phyloP scores from a whole-genome alignment of 805 yeast genomes.

The Candida qinlingensis region DNA sequence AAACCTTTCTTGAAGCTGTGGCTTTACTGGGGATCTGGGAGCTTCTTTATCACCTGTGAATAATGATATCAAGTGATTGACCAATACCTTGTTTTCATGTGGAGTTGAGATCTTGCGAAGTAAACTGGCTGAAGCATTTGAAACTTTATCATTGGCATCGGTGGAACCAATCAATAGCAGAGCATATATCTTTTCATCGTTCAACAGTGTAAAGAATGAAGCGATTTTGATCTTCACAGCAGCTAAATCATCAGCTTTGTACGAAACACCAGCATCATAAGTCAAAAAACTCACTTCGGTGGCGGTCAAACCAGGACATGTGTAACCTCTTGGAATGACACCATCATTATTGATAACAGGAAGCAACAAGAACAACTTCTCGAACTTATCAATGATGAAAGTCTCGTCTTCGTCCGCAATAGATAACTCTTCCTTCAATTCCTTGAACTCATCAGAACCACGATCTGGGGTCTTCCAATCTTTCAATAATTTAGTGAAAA shows the following conservation, averaged over 20 bases:
- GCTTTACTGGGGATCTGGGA: constrained; percentile 47
- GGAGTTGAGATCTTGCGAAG: constrained; percentile 47
- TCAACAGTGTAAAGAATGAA: constrained; percentile 32
- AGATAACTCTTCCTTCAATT: constrained; percentile 29
- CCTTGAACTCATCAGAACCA: constrained; percentile 38
- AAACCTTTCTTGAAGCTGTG: constrained; percentile 51
- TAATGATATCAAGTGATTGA: constrained; percentile 40
- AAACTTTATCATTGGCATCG: constrained; percentile 51
- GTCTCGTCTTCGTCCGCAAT: constrained; percentile 38
- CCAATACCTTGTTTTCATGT: constrained; percentile 41
- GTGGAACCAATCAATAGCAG: constrained; percentile 60
- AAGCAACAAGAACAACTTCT: constrained; percentile 51
- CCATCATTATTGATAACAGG: constrained; percentile 39
- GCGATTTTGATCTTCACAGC: constrained; percentile 36
- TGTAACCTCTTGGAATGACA: constrained; percentile 37
- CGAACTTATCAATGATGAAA: constrained; percentile 43
- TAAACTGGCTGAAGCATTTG: constrained; percentile 47
- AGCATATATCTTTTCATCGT: constrained; percentile 33
- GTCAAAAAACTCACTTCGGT: constrained; percentile 59
- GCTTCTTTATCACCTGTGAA: constrained; percentile 43
- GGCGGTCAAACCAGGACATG: constrained; percentile 60
- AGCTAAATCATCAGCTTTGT: constrained; percentile 42
- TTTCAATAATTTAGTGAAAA: constrained; percentile 49
- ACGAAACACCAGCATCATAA: constrained; percentile 59
- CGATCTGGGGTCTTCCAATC: constrained; percentile 45